Base-by-base conservation (phyloP, 306 rosid species). In the Gillenia trifoliata region DNA sequence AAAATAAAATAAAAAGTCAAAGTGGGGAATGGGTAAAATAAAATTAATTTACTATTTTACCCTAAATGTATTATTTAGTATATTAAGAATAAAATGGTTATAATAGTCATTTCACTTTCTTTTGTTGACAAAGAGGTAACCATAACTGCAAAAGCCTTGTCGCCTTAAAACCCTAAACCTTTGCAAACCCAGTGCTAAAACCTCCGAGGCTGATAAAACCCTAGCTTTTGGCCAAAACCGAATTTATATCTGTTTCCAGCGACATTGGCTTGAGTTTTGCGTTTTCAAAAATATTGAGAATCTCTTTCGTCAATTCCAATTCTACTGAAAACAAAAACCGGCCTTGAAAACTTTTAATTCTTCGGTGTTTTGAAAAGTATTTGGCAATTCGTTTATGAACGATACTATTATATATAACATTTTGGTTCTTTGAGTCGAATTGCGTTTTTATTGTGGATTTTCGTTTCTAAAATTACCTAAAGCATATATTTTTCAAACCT, bases 121-220 rank as follows among this genome's bases (percentile, higher is more conserved):
- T n/a, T n/a, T n/a, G n/a, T n/a, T n/a, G n/a, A n/a, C n/a, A n/a
- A n/a, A n/a, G n/a, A n/a, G n/a, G n/a, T n/a, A n/a, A n/a, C n/a
- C n/a, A n/a, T n/a, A n/a, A n/a, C n/a, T n/a, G n/a, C n/a, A 36
- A 55, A 22, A 22, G 23, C 61, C 25, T 55, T 55, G n/a, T 2
- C 29, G 13, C 61, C 78, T 41, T 66, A 20, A 79, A 73, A 73
- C 83, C 83, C 78, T 79, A 79, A 73, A 78, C 82, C 82, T 78
- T 31, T 36, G 41, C 41, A 3, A 20, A 20, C 10, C 61, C 25
- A 20, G 61, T 19, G 12, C 61, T 22, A 22, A 55, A 20, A 20
- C 29, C 61, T 55, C 61, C 61, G 26, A 55, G 61, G 61, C 61
- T 22, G 61, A 55, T 55, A n/a, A n/a, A 50, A 50, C 47, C 12